phyloP scores from a whole-genome alignment of 192 early-diverging fungal species.

The Linnemannia zychae region DNA sequence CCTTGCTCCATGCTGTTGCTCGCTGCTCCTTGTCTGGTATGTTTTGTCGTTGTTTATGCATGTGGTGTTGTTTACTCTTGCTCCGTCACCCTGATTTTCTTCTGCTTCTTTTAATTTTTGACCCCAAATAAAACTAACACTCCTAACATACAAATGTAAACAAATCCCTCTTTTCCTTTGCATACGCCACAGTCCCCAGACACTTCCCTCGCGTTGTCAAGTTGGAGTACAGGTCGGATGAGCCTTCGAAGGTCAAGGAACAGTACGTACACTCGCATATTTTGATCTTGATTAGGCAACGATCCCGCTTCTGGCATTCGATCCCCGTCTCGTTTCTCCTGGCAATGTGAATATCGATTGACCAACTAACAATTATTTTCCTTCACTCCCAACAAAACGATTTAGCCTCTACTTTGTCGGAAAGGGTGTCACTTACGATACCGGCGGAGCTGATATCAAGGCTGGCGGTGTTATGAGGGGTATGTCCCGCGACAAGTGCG shows the following conservation, averaged over 20 bases:
- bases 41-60: constrained; percentile 1
- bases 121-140: not conserved
- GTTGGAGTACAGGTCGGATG: constrained; percentile 78
- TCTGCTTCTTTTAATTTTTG: constrained; percentile 1
- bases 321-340: constrained; percentile 12
- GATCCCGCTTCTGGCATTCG: not conserved
- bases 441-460: constrained; percentile 91
- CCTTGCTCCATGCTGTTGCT: constrained; percentile 84
- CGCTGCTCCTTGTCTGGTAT: constrained; percentile 78
- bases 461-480: constrained; percentile 84
- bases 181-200: constrained; percentile 60
- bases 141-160: constrained; percentile 5
- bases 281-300: not conserved
- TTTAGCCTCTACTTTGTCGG: constrained; percentile 84
- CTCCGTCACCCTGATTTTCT: not conserved
- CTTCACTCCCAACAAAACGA: not conserved
- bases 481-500: constrained; percentile 94
- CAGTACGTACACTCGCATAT: constrained; percentile 59
- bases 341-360: constrained; percentile 11
- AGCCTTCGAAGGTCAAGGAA: constrained; percentile 80
- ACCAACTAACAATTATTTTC: constrained; percentile 5
- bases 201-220: constrained; percentile 77
- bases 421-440: constrained; percentile 94
- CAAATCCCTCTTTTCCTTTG: not conserved
- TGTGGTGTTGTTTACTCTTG: not conserved